Conservation (phyloP, 2,329 filamentous ascomycete species). For the Arthrobotrys megalospora region DNA sequence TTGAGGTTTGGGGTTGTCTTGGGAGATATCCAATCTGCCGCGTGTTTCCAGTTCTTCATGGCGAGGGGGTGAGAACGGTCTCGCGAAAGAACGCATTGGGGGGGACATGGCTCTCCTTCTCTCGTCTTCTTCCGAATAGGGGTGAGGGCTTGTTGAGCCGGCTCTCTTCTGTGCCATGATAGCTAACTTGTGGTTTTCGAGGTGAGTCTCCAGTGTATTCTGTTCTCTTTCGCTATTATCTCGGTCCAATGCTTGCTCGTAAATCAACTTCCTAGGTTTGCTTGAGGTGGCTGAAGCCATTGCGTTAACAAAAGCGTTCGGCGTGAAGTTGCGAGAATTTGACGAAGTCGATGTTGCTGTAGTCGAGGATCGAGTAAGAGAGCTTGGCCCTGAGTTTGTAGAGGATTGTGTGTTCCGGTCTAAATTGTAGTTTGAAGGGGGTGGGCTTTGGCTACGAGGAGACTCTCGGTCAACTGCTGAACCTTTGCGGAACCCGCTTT, state of each 20-base stretch:
- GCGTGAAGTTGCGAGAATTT: constrained; percentile 50
- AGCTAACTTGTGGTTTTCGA: constrained; percentile 51
- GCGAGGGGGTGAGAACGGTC: constrained; percentile 44
- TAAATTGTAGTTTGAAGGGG: constrained; percentile 77
- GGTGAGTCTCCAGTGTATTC: constrained; percentile 27
- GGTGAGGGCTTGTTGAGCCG: constrained; percentile 52
- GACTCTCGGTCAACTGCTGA: constrained; percentile 68
- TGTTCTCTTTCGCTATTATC: constrained; percentile 55
- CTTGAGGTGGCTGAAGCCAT: constrained; percentile 51
- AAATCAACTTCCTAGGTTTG: constrained; percentile 64
- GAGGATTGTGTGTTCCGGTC: constrained; percentile 89
- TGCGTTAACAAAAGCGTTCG: constrained; percentile 27
- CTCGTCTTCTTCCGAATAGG: constrained; percentile 57
- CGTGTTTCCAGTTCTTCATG: constrained; percentile 33
- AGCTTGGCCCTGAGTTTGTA: constrained; percentile 80
- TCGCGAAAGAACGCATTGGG: constrained; percentile 48
- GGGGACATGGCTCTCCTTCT: constrained; percentile 52
- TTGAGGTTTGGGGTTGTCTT: constrained; percentile 23
- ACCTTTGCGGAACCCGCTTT: constrained; percentile 72
- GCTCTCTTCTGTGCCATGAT: constrained; percentile 54
- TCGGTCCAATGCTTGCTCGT: constrained; percentile 64
- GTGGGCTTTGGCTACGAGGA: constrained; percentile 66
- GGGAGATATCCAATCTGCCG: constrained; percentile 11
- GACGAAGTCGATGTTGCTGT: constrained; percentile 80
- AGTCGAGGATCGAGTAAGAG: constrained; percentile 82